Conservation (phyloP, 352 stramenopile genomes). For the Globisporangium rhizosaccharum region DNA sequence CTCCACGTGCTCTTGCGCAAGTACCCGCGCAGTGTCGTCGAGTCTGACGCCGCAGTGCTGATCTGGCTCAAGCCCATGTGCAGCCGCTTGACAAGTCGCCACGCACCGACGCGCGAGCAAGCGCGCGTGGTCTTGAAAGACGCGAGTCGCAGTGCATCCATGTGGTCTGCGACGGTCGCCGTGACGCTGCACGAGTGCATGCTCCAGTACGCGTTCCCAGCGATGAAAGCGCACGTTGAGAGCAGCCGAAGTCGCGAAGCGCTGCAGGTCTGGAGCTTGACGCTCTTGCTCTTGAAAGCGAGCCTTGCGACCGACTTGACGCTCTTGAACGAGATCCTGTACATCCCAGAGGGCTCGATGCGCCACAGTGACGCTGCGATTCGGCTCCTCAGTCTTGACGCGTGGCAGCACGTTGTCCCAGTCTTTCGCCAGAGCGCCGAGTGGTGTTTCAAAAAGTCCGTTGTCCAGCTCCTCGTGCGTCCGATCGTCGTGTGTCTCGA, state of each 20-base stretch:
- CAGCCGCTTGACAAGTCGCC: slow-evolving; percentile 49
- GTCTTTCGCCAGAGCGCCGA: slow-evolving; percentile 40
- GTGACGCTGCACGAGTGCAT: slow-evolving; percentile 30
- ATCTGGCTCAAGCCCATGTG: slow-evolving; percentile 49
- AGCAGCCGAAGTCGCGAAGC: slow-evolving; percentile 34
- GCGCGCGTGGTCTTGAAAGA: slow-evolving; percentile 45
- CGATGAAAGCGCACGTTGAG: slow-evolving; percentile 52
- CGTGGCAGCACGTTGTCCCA: slow-evolving; percentile 38
- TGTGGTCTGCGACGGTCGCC: slow-evolving; percentile 30
- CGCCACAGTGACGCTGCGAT: slow-evolving; percentile 36
- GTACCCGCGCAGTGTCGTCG: slow-evolving; percentile 32
- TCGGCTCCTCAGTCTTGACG: slow-evolving; percentile 44
- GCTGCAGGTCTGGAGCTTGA: slow-evolving; percentile 50
- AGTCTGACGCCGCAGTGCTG: slow-evolving; percentile 19
- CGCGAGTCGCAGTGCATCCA: slow-evolving; percentile 19
- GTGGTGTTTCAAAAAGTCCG: slow-evolving; percentile 56
- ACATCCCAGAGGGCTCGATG: slow-evolving; percentile 51
- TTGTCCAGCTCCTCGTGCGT: slow-evolving; percentile 41
- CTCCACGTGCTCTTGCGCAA: slow-evolving; percentile 51
- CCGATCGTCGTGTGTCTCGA: slow-evolving; percentile 44
- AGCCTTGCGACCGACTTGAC: slow-evolving; percentile 32
- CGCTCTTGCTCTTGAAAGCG: slow-evolving; percentile 37
- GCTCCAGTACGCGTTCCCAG: slow-evolving; percentile 44
- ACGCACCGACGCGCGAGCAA: slow-evolving; percentile 39
- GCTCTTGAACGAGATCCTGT: slow-evolving; percentile 47